Percentiles rank a stretch among this genome's conserved stretches.
These are phyloP conservation scores for Chaetomium globosum DNA, from an alignment of 2,329 filamentous ascomycete genomes.

Conservation along the genomic window DNA sequence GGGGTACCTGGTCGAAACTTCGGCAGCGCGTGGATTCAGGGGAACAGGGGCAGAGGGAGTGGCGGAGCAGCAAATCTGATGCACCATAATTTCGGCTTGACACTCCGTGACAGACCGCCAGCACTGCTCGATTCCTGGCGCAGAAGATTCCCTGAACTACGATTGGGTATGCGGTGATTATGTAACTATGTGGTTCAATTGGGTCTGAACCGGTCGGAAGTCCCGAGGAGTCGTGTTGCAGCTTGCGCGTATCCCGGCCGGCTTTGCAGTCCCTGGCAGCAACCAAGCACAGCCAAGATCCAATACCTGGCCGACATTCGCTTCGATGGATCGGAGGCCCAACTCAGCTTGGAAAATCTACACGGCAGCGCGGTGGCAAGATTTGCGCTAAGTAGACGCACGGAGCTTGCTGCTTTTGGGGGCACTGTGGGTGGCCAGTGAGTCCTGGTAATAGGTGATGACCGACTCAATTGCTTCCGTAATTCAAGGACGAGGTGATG, in stretches of 20 bases:
- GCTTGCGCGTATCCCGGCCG: neutral
- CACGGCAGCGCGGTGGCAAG: conserved; percentile 9
- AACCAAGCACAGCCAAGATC: neutral
- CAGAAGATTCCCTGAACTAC: neutral
- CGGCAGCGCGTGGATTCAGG: conserved; percentile 27
- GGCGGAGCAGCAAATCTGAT: conserved; percentile 34
- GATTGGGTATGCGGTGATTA: conserved; percentile 7
- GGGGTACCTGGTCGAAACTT: conserved; percentile 29
- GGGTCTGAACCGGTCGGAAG: conserved; percentile 25
- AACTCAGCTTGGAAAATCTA: conserved; percentile 5
- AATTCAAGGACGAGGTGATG: neutral
- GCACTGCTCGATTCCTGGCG: neutral
- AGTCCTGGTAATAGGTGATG: neutral
- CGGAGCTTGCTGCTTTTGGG: conserved; percentile 16
- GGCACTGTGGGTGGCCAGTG: conserved; percentile 1
- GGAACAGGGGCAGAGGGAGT: conserved; percentile 25
- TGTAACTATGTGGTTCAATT: conserved; percentile 19
- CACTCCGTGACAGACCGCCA: conserved; percentile 27
- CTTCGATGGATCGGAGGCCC: neutral
- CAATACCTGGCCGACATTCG: neutral
- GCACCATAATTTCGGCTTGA: conserved; percentile 34
- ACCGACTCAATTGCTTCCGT: neutral
- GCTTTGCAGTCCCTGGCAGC: conserved; percentile 16
- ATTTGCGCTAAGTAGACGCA: neutral
- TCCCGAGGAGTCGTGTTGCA: conserved; percentile 20